Evolutionary conservation across 768 basidiomycete genomes (phyloP).

Genomic region (Gyrodon lividus): DNA sequence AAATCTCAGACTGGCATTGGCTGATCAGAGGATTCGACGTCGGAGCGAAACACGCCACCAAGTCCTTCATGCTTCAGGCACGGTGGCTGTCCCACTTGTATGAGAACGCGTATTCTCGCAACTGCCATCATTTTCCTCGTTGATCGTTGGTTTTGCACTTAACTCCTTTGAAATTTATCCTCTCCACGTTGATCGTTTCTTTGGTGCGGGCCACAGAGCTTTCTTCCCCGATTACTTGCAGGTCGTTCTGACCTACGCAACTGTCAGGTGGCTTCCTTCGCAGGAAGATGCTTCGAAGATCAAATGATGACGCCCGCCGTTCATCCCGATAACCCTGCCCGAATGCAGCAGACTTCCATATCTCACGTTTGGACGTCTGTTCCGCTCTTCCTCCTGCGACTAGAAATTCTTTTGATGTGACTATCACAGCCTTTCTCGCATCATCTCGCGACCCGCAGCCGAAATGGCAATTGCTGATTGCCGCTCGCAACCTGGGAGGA

Average conservation of each 20-base stretch:
- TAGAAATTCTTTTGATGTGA: neutral
- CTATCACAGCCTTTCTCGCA: neutral
- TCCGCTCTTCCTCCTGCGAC: neutral
- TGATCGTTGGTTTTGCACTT: no score
- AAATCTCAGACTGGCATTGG: no score
- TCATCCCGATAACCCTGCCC: neutral
- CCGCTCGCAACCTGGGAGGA: constrained; percentile 3
- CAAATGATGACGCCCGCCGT: neutral
- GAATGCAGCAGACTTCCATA: neutral
- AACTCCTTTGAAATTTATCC: neutral
- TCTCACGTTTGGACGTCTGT: neutral
- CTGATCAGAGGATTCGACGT: no score
- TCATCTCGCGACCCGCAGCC: neutral
- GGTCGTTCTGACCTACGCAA: constrained; percentile 59
- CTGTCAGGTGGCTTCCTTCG: no score
- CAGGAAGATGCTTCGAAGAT: constrained; percentile 32
- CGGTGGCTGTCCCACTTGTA: no score
- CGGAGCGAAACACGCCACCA: no score
- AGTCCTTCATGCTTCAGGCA: no score
- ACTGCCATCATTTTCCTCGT: no score
- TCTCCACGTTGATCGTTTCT: neutral
- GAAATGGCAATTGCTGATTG: neutral
- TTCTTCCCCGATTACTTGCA: constrained; percentile 18
- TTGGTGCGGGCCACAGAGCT: neutral
- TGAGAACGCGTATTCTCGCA: no score